These are phyloP conservation scores for Phialemoniopsis sp. DNA, from an alignment of 2,329 filamentous ascomycete species.

Conservation along the genomic window DNA sequence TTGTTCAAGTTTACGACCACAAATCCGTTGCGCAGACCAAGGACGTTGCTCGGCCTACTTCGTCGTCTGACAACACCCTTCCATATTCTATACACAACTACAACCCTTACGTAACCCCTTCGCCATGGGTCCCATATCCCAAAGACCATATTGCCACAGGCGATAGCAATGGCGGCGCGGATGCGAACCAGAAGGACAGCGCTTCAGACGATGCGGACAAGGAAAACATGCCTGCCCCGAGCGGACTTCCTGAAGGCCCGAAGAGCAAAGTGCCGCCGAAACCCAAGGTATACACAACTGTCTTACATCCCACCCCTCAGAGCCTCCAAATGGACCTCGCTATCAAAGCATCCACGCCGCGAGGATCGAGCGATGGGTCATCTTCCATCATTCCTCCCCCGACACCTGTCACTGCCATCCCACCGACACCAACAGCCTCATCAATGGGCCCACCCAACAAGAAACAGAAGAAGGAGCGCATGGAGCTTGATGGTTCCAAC, in stretches of 20 bases:
- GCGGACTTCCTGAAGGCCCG: slow-evolving; percentile 38
- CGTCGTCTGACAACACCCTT: slow-evolving; percentile 56
- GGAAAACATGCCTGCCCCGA: slow-evolving; percentile 53
- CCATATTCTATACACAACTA: slow-evolving; percentile 90
- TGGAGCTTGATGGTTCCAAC: slow-evolving; percentile 72
- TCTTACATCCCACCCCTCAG: slow-evolving; percentile 79
- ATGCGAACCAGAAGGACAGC: slow-evolving; percentile 31
- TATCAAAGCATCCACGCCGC: slow-evolving; percentile 71
- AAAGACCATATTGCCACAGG: slow-evolving; percentile 34
- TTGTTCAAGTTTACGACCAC: slow-evolving; percentile 91
- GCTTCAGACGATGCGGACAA: slow-evolving; percentile 41
- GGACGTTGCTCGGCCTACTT: slow-evolving; percentile 47
- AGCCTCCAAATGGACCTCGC: slow-evolving; percentile 72
- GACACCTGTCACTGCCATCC: slow-evolving; percentile 58
- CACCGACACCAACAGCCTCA: slow-evolving; percentile 57
- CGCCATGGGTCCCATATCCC: slow-evolving; percentile 75
- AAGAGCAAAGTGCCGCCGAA: slow-evolving; percentile 46
- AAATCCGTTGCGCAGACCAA: slow-evolving; percentile 60
- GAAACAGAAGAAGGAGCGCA: slow-evolving; percentile 64
- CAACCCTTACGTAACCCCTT: slow-evolving; percentile 85
- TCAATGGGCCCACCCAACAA: slow-evolving; percentile 60
- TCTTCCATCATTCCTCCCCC: slow-evolving; percentile 54
- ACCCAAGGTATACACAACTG: slow-evolving; percentile 68
- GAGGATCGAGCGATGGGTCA: slow-evolving; percentile 25
- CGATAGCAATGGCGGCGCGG: slow-evolving; percentile 14